Evolutionary conservation across 148 eudicot genomes (phyloP), one percentile per base, ranked within the genome.

Genomic region (Chenopodium suecicum): DNA sequence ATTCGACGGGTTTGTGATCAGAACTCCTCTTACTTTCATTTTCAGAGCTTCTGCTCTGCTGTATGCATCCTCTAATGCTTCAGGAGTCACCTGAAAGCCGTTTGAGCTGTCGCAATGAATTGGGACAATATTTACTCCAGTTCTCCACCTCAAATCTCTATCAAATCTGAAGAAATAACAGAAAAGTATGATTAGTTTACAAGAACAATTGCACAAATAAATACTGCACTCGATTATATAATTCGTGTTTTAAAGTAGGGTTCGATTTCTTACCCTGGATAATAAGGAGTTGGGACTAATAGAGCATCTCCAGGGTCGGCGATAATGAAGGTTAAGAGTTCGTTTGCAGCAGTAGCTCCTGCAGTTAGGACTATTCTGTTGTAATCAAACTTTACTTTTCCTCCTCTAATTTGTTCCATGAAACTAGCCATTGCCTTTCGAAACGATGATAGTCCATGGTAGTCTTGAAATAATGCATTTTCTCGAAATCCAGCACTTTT

Each of bases 401-500:
- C 98, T 4, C 98, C 99, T 87, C 99, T 88, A 75, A 96, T 87
- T 84, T 92, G 89, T 73, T 89, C 98, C 99, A 96, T 96, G 83
- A 96, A 96, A 81, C 93, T 92, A 81, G 98, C 97, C 94, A 96
- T 94, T 74, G 95, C 95, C 93, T 92, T 89, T 80, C 98, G 80
- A 75, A 95, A 95, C 80, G 97, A 88, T 48, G 79, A 85, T 19
- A 95, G 92, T 22, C 99, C 98, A 84, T 95, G 99, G 80, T 95
- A 95, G 85, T 95, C 99, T 85, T 95, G 99, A 86, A 95, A 95
- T 87, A 95, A 87, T 65, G 99, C 99, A 88, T 93, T 95, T 60
- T 93, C 99, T 84, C 97, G 89, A 68, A 95, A 93, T 50, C 90
- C 85, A 79, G 88, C 88, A 63, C 76, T 78, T 25, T 82, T 91